Base-by-base conservation (phyloP, 768 basidiomycete species). In the Leccinum variicolor region DNA sequence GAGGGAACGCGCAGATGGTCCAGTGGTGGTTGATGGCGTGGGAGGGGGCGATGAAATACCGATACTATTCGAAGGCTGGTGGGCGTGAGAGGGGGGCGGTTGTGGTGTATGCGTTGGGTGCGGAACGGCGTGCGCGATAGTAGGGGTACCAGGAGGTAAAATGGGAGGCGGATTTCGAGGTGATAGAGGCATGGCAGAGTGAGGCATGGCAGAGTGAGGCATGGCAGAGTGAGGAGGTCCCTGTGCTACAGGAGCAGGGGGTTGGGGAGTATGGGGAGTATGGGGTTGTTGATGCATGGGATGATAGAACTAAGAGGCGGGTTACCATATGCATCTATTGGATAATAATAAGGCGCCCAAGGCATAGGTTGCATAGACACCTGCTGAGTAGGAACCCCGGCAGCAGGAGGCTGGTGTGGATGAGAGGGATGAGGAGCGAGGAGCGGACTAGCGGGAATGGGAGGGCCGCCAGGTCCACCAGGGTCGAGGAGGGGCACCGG, bases 101-200 rank as follows among this genome's bases (percentile, higher is more conserved):
- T 84, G 79, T 15, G 79, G 75, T 13, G 77, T 74, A 63, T 82
- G 81, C 9, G 66, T 62, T 6, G 76, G 66, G 49, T 74, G 68
- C 11, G 85, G 81, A 33, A 80, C 69, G 19, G 88, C 81, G 56
- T 86, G 88, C 3, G 82, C 56, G 55, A 82, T 75, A 2, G 85
- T 87, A n/a, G 90, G 87, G 1, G 89, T 90, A 29, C 82, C 83
- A 13, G 87, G 84, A 4, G 83, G 85, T 17, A 87, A 65, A 50
- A 65, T 74, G 13, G 75, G 76, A 50, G 81, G 77, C 34, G 78
- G 81, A 64, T 81, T 84, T 61, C 87, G 83, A 34, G 89, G 88
- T 15, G 89, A 90, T 77, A 90, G 82, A 6, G 87, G 78, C 72
- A 86, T 81, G n/a, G n/a, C n/a, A n/a, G n/a, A n/a, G n/a, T n/a